phyloP scores from a whole-genome alignment of 1,139 yeast genomes.

The Candida sp. region DNA sequence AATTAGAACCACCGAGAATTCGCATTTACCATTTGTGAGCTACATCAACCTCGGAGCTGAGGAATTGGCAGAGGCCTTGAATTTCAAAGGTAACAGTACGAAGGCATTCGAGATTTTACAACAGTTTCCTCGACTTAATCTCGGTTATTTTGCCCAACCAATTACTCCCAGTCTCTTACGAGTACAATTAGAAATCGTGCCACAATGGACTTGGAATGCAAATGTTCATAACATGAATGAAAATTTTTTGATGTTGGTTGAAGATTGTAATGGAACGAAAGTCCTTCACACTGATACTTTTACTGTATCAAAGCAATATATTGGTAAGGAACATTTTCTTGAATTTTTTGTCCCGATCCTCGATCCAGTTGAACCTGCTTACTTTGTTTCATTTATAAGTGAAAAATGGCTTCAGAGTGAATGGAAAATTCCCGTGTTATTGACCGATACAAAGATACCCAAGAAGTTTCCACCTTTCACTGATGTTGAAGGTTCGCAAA shows the following conservation, averaged over 20 bases:
- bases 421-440: conserved; percentile 56
- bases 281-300: conserved; percentile 59
- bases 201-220: conserved; percentile 77
- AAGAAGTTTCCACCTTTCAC: conserved; percentile 49
- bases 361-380: conserved; percentile 71
- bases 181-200: conserved; percentile 63
- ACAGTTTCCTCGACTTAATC: conserved; percentile 66
- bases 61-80: conserved; percentile 80
- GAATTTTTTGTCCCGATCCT: conserved; percentile 63
- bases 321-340: conserved; percentile 52
- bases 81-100: conserved; percentile 65
- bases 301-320: conserved; percentile 44
- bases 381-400: conserved; percentile 68
- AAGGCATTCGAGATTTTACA: conserved; percentile 60
- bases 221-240: conserved; percentile 63
- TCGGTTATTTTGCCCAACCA: conserved; percentile 70
- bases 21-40: conserved; percentile 79
- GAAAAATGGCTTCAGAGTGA: conserved; percentile 86
- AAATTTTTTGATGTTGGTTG: conserved; percentile 66
- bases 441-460: conserved; percentile 59
- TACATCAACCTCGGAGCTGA: conserved; percentile 69
- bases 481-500: conserved; percentile 18
- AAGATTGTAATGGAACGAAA: conserved; percentile 80
- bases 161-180: conserved; percentile 65
- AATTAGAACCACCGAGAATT: conserved; percentile 71